phyloP scores from a whole-genome alignment of 1,284 basidiomycete genomes.

The Exobasidium rhododendri region DNA sequence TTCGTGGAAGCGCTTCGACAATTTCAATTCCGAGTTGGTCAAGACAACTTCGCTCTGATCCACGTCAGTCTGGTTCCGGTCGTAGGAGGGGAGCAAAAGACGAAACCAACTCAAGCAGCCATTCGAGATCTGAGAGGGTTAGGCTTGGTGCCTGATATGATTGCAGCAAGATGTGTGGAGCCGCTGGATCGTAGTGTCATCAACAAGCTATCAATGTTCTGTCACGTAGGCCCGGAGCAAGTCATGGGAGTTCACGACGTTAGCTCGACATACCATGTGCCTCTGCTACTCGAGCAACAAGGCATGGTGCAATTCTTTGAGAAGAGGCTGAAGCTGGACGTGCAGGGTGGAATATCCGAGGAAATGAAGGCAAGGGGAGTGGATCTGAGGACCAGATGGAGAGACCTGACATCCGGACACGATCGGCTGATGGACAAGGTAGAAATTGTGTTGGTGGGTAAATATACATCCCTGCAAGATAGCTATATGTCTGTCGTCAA shows the following conservation, averaged over 20 bases:
- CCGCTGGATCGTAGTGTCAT: slow-evolving; percentile 79
- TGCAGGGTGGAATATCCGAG: slow-evolving; percentile 62
- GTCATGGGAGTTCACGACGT: slow-evolving; percentile 97
- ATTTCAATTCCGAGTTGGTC: slow-evolving; percentile 95
- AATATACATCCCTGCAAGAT: slow-evolving; percentile 95
- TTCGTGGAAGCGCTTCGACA: slow-evolving; percentile 99
- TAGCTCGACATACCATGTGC: slow-evolving; percentile 94
- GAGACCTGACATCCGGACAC: slow-evolving; percentile 73
- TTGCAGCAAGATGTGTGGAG: slow-evolving; percentile 76
- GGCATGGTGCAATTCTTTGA: slow-evolving; percentile 82
- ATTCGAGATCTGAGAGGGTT: slow-evolving; percentile 90
- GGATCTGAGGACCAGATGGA: slow-evolving; percentile 73
- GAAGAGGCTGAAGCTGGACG: slow-evolving; percentile 72
- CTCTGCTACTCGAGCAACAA: slow-evolving; percentile 85
- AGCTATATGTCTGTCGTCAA: slow-evolving; percentile 99
- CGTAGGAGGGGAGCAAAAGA: slow-evolving; percentile 98
- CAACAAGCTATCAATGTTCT: slow-evolving; percentile 98
- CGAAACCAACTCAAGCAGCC: slow-evolving; percentile 96
- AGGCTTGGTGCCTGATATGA: slow-evolving; percentile 88
- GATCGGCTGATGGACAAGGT: slow-evolving; percentile 90
- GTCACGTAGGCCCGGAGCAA: slow-evolving; percentile 88
- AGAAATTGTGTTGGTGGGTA: slow-evolving; percentile 88
- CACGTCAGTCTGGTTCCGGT: slow-evolving; percentile 98
- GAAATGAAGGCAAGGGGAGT: slow-evolving; percentile 66
- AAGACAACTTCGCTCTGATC: slow-evolving; percentile 94